Evolutionary conservation across 2,329 filamentous ascomycete genomes (phyloP).

Genomic region (Dothistroma septosporum): DNA sequence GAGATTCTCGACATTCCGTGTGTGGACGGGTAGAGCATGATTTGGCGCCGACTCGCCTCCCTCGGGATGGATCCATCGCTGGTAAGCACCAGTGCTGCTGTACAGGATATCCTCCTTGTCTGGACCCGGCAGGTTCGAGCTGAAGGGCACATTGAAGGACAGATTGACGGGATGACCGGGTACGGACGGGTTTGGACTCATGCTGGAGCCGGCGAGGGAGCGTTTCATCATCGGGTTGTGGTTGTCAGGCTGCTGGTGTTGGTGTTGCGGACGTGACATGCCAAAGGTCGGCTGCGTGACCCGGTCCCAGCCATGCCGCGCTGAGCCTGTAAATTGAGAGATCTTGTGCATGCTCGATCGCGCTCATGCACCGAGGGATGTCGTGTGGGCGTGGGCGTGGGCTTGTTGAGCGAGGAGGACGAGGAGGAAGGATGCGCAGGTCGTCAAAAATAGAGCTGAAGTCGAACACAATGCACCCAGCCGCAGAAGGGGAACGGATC

Average conservation of each 20-base stretch:
- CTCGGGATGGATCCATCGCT: conserved; percentile 90
- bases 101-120: conserved; percentile 94
- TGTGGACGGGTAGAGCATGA: conserved; percentile 87
- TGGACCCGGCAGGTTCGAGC: conserved; percentile 84
- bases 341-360: conserved; percentile 59
- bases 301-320: conserved; percentile 60
- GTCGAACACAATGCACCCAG: conserved; percentile 1
- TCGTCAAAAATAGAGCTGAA: neutral
- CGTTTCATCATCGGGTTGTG: conserved; percentile 44
- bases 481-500: neutral
- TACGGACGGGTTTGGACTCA: conserved; percentile 57
- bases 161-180: conserved; percentile 79
- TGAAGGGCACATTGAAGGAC: conserved; percentile 96
- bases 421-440: neutral
- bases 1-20: conserved; percentile 76
- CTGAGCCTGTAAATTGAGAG: conserved; percentile 62
- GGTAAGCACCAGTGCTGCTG: conserved; percentile 79
- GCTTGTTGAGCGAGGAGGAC: conserved; percentile 6
- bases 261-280: conserved; percentile 53
- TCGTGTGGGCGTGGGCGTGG: conserved; percentile 12
- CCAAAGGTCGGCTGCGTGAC: conserved; percentile 61
- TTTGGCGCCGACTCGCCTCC: conserved; percentile 80
- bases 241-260: conserved; percentile 15
- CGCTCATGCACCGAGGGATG: conserved; percentile 16
- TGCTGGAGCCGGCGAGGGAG: conserved; percentile 43